Evolutionary conservation across 176 grass and related monocot species (phyloP).

Genomic region (Oryza meyeriana): DNA sequence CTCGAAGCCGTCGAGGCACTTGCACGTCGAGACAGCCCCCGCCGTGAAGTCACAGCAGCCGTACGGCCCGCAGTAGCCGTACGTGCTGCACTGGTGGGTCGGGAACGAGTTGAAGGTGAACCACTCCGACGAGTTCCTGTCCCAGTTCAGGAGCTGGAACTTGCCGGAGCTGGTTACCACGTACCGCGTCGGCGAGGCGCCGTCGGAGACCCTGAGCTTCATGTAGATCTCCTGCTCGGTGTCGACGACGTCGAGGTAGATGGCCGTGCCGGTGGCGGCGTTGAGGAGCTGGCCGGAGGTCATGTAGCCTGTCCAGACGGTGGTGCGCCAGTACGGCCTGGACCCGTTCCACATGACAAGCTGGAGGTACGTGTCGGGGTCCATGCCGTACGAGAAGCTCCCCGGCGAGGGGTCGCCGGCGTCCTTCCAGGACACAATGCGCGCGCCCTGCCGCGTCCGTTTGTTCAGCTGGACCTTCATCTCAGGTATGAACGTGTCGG

Average conservation of each 20-base stretch:
- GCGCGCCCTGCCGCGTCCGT: neutral
- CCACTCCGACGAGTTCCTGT: neutral
- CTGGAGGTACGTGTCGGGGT: slow-evolving; percentile 38
- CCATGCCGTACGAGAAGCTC: slow-evolving; percentile 41
- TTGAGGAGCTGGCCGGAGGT: neutral
- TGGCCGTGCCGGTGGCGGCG: neutral
- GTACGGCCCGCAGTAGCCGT: slow-evolving; percentile 34
- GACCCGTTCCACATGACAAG: slow-evolving; percentile 30
- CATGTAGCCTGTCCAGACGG: slow-evolving; percentile 36
- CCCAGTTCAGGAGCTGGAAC: slow-evolving; percentile 9
- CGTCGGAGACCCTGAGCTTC: neutral
- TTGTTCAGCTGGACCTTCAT: slow-evolving; percentile 29
- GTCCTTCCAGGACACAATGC: slow-evolving; percentile 43
- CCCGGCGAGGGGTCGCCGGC: slow-evolving; percentile 35
- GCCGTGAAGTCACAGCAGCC: slow-evolving; percentile 36
- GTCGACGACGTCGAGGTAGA: neutral
- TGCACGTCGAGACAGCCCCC: slow-evolving; percentile 19
- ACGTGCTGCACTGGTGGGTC: slow-evolving; percentile 14
- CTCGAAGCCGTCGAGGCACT: slow-evolving; percentile 48
- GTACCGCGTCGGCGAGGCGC: slow-evolving; percentile 19
- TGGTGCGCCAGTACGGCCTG: slow-evolving; percentile 22
- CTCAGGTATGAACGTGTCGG: slow-evolving; percentile 40
- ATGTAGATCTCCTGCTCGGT: slow-evolving; percentile 10
- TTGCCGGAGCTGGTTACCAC: slow-evolving; percentile 25
- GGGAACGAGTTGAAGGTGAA: neutral